These are phyloP conservation scores for Trichaptum fuscoviolaceum DNA, from an alignment of 768 basidiomycete species.

Conservation along the genomic window DNA sequence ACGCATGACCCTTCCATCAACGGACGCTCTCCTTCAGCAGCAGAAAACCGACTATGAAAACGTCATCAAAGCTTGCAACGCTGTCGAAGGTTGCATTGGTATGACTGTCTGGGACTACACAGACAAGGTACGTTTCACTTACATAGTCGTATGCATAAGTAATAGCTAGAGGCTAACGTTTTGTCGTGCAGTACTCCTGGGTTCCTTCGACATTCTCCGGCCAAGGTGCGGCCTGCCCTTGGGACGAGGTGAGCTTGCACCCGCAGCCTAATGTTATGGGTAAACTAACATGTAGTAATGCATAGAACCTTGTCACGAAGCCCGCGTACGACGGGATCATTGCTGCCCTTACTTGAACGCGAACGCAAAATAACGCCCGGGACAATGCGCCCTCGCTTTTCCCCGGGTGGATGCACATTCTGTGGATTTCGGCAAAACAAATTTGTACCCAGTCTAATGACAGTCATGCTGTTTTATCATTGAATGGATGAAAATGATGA, in stretches of 20 bases:
- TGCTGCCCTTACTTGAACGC: constrained; percentile 15
- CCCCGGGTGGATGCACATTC: not conserved
- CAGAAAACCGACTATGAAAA: constrained; percentile 54
- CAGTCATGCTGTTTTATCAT: not conserved
- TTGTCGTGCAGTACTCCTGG: constrained; percentile 27
- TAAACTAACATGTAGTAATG: not conserved
- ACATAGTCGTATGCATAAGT: not conserved
- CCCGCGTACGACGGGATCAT: constrained; percentile 45
- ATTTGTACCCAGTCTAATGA: not conserved
- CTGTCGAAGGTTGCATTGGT: constrained; percentile 29
- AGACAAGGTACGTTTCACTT: constrained; percentile 22
- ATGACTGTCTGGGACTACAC: constrained; percentile 40
- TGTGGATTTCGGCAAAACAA: not conserved
- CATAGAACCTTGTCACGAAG: constrained; percentile 32
- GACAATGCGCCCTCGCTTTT: not conserved
- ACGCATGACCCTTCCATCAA: constrained; percentile 51
- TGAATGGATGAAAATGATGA: not conserved
- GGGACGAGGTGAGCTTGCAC: constrained; percentile 15
- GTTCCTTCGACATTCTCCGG: constrained; percentile 28
- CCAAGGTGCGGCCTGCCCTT: constrained; percentile 27
- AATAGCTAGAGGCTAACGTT: not conserved
- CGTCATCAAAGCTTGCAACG: constrained; percentile 49
- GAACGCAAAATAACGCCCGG: not conserved
- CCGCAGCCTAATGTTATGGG: not conserved
- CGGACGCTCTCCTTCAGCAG: constrained; percentile 42